phyloP scores from a whole-genome alignment of 164 flowering plant genomes.

The Litsea cubeba region DNA sequence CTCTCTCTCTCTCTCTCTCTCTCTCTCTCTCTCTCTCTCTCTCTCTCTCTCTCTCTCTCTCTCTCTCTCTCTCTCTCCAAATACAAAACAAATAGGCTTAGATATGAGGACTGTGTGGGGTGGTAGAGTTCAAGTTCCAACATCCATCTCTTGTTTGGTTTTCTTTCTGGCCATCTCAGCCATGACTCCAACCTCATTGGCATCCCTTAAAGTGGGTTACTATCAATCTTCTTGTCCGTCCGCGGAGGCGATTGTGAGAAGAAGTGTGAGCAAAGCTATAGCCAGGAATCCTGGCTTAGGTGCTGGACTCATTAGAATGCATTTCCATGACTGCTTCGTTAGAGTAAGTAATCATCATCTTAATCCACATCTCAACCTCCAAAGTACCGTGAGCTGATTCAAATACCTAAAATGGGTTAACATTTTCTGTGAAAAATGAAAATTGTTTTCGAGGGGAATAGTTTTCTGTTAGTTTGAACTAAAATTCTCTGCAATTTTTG shows the following conservation, averaged over 20 bases:
- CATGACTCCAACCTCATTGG: neutral
- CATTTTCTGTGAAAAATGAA: too few relatives aligned
- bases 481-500: too few relatives aligned
- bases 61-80: neutral
- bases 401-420: too few relatives aligned
- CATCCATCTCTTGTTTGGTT: neutral
- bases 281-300: slow-evolving; percentile 34
- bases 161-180: neutral
- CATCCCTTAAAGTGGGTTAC: slow-evolving; percentile 17
- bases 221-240: slow-evolving; percentile 17
- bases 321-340: slow-evolving; percentile 71
- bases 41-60: neutral
- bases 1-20: neutral
- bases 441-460: too few relatives aligned
- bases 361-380: too few relatives aligned
- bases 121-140: neutral
- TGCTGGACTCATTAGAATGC: slow-evolving; percentile 58
- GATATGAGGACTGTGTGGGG: too few relatives aligned
- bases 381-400: too few relatives aligned
- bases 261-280: slow-evolving; percentile 30
- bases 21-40: too few relatives aligned
- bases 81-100: neutral
- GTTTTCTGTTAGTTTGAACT: too few relatives aligned
- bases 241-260: slow-evolving; percentile 19
- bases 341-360: neutral